phyloP scores from a whole-genome alignment of 768 basidiomycete species.

The Cyathus striatus region DNA sequence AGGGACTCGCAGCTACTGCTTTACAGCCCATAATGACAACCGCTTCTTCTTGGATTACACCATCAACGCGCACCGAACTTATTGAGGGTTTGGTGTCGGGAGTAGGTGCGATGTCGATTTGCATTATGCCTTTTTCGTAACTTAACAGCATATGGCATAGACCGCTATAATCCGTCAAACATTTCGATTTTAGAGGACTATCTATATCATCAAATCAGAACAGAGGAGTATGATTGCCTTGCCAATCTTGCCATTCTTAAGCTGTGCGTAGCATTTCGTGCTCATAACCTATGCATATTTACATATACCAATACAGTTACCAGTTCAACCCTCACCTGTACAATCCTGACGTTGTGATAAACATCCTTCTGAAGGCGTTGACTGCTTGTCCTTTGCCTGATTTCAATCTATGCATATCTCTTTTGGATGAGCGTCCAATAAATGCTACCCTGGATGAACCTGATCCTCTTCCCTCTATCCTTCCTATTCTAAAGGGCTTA shows the following conservation, averaged over 20 bases:
- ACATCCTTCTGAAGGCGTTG: constrained; percentile 91
- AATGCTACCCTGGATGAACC: constrained; percentile 65
- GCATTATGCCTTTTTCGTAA: constrained; percentile 3
- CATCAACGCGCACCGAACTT: constrained; percentile 74
- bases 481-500: constrained; percentile 64
- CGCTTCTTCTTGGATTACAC: constrained; percentile 62
- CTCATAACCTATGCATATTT: background rate
- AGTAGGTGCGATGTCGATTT: constrained; percentile 54
- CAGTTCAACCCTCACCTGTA: constrained; percentile 94
- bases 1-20: too few relatives aligned
- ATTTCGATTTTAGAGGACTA: constrained; percentile 93
- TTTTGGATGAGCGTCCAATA: constrained; percentile 72
- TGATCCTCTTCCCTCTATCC: constrained; percentile 69
- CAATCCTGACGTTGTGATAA: constrained; percentile 89
- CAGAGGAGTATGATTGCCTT: constrained; percentile 89
- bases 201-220: constrained; percentile 89
- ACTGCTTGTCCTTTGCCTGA: constrained; percentile 84
- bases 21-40: constrained; percentile 1
- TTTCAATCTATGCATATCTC: constrained; percentile 89
- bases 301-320: constrained; percentile 48
- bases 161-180: constrained; percentile 97
- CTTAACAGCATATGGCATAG: constrained; percentile 31
- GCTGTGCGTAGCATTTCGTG: constrained; percentile 45
- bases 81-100: constrained; percentile 91
- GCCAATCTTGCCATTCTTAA: constrained; percentile 95